Percentiles rank a stretch among this genome's conserved stretches.
Evolutionary conservation across 192 early-diverging fungal species (phyloP).

Genomic region (Coemansia guatemalensis): DNA sequence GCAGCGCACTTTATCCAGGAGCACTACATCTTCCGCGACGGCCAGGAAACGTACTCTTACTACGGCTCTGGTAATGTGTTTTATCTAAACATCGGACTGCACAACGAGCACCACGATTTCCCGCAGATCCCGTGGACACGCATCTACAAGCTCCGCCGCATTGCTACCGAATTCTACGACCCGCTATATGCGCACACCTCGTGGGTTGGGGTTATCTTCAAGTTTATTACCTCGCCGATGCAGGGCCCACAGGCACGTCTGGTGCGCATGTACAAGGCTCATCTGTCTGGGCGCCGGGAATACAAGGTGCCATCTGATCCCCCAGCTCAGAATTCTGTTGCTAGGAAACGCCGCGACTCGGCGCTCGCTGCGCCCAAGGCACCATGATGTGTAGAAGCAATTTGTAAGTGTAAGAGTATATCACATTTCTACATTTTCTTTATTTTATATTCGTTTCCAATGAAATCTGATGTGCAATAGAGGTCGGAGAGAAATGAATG

Average conservation of each 20-base stretch:
- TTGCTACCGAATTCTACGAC: slow-evolving; percentile 91
- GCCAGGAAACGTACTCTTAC: slow-evolving; percentile 96
- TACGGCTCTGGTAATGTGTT: slow-evolving; percentile 85
- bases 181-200: slow-evolving; percentile 76
- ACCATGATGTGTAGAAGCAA: not conserved
- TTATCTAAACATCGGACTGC: slow-evolving; percentile 93
- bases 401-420: not conserved
- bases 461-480: no score
- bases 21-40: slow-evolving; percentile 92
- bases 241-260: slow-evolving; percentile 82
- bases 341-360: slow-evolving; percentile 10
- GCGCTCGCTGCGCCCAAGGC: not conserved
- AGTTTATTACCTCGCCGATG: slow-evolving; percentile 72
- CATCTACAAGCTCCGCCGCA: slow-evolving; percentile 70
- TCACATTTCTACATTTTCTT: not conserved
- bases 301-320: slow-evolving; percentile 30
- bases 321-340: not conserved
- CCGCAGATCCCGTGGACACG: slow-evolving; percentile 81
- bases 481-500: no score
- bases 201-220: slow-evolving; percentile 77
- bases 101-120: slow-evolving; percentile 99
- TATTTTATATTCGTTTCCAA: not conserved
- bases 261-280: slow-evolving; percentile 66
- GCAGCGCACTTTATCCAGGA: slow-evolving; percentile 97
- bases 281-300: slow-evolving; percentile 67